phyloP scores from a whole-genome alignment of 768 basidiomycete genomes.

The Lactarius sp. region DNA sequence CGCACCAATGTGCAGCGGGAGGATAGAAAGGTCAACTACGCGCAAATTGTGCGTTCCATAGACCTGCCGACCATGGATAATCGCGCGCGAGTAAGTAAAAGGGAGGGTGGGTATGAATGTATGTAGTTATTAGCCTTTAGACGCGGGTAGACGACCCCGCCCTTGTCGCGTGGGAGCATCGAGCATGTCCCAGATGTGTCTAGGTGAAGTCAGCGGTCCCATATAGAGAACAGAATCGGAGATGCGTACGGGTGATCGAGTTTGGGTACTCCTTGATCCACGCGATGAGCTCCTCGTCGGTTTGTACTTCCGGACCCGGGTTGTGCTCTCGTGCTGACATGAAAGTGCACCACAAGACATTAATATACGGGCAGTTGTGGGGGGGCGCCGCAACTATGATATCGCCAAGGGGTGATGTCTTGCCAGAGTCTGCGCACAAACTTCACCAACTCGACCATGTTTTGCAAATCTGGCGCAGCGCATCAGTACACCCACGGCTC shows the following conservation, averaged over 20 bases:
- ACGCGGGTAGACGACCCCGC: conserved; percentile 47
- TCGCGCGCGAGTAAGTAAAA: background rate
- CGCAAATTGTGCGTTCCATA: no score
- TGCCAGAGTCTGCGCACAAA: conserved; percentile 28
- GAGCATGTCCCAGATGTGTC: conserved; percentile 47
- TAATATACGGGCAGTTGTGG: no score
- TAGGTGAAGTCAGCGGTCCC: conserved; percentile 19
- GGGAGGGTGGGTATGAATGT: no score
- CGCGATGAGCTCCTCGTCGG: conserved; percentile 30
- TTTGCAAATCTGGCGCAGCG: conserved; percentile 28
- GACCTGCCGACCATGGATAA: no score
- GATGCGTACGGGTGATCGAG: conserved; percentile 21
- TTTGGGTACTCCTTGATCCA: conserved; percentile 8
- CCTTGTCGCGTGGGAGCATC: conserved; percentile 48
- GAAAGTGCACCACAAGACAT: background rate
- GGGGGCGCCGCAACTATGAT: conserved; percentile 24
- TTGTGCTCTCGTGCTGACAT: conserved; percentile 31
- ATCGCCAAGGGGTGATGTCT: conserved; percentile 29
- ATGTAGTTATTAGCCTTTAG: conserved; percentile 36
- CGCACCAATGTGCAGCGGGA: no score
- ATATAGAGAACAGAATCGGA: conserved; percentile 10
- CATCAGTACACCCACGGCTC: background rate
- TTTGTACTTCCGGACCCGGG: conserved; percentile 31
- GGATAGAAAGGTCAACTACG: no score
- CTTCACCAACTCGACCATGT: conserved; percentile 32